Evolutionary conservation across 306 rosid genomes (phyloP).

Genomic region (Medicago arabica): DNA sequence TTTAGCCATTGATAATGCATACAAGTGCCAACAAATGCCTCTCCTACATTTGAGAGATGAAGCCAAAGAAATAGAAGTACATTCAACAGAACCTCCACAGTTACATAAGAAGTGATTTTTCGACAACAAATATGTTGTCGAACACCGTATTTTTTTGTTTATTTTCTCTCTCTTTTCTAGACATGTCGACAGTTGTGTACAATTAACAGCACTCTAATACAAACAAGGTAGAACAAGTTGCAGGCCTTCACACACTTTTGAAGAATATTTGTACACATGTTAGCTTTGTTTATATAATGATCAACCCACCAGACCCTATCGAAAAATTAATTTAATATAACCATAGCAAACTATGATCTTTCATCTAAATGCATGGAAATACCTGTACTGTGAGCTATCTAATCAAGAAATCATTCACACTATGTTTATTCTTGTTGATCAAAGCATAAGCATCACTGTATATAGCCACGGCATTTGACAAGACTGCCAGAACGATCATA

Average conservation of each 20-base stretch:
- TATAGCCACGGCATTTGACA: constrained; percentile 77
- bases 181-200: background rate
- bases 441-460: constrained; percentile 76
- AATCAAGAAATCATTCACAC: constrained; percentile 37
- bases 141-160: background rate
- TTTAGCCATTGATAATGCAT: background rate
- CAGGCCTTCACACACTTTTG: constrained; percentile 30
- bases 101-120: background rate
- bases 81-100: background rate
- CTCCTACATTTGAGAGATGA: no score
- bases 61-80: background rate
- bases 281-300: constrained; percentile 17
- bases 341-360: constrained; percentile 19
- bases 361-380: constrained; percentile 28
- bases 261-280: constrained; percentile 42
- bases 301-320: constrained; percentile 32
- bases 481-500: constrained; percentile 78
- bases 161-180: background rate
- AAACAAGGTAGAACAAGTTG: constrained; percentile 24
- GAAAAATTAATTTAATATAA: constrained; percentile 41
- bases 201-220: background rate
- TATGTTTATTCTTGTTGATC: constrained; percentile 52
- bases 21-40: background rate
- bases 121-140: background rate
- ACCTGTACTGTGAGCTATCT: background rate